A percentile compares a stretch with the other conserved stretches of the same genome.
Evolutionary conservation across 2,329 filamentous ascomycete species (phyloP).

Genomic region (Cercospora nicotianae): DNA sequence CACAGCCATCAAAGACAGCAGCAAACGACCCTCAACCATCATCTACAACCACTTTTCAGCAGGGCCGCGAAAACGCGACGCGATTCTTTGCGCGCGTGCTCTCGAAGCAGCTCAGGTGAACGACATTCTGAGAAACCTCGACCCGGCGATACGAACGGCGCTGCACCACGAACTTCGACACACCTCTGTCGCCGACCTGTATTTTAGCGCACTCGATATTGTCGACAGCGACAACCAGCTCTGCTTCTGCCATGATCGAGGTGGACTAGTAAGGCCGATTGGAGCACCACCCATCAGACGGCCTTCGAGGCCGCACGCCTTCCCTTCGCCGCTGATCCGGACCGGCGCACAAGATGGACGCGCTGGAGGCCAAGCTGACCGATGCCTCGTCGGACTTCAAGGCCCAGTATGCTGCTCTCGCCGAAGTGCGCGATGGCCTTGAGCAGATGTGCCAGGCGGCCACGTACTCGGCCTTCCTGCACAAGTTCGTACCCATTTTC

Average conservation of each 20-base stretch:
- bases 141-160: neutral
- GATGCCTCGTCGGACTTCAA: slow-evolving; percentile 64
- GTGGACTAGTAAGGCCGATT: neutral
- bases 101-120: neutral
- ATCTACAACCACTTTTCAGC: neutral
- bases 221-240: neutral
- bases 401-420: slow-evolving; percentile 76
- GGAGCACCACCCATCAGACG: neutral
- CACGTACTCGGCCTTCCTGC: slow-evolving; percentile 77
- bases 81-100: neutral
- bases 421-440: slow-evolving; percentile 84
- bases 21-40: neutral
- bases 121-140: neutral
- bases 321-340: too few relatives aligned
- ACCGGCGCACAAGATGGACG: slow-evolving; percentile 38
- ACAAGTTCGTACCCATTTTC: slow-evolving; percentile 87
- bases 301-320: slow-evolving; percentile 1
- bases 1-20: neutral
- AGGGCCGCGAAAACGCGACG: neutral
- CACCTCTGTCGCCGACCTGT: neutral
- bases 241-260: neutral
- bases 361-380: slow-evolving; percentile 49
- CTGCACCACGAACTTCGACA: neutral
- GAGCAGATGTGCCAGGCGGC: slow-evolving; percentile 80
- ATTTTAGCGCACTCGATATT: neutral